Evolutionary conservation across 306 rosid species (phyloP).

Genomic region (Chamaecrista fasciculata): DNA sequence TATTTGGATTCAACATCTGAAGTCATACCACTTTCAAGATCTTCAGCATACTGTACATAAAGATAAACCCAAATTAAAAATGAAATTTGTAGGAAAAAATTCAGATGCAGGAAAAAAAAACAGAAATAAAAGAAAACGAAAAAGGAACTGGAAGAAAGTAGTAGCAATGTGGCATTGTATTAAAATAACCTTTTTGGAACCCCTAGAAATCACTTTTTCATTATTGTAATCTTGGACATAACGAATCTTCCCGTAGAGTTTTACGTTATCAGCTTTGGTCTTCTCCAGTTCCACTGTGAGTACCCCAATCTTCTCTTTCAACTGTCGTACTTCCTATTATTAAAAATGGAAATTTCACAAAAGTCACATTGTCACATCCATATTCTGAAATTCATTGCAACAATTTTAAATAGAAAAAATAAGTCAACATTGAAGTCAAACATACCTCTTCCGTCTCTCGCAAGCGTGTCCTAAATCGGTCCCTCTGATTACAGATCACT

Average conservation of each 20-base stretch:
- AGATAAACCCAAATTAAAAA: slow-evolving; percentile 24
- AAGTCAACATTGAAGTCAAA: slow-evolving; percentile 8
- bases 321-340: slow-evolving; percentile 74
- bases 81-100: too few species aligned
- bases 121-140: neutral
- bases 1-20: slow-evolving; percentile 98
- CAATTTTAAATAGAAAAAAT: slow-evolving; percentile 7
- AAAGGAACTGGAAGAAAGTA: neutral
- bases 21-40: slow-evolving; percentile 90
- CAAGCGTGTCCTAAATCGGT: slow-evolving; percentile 91
- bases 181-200: slow-evolving; percentile 76
- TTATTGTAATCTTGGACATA: slow-evolving; percentile 92
- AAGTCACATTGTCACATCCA: slow-evolving; percentile 18
- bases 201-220: slow-evolving; percentile 94
- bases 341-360: slow-evolving; percentile 28
- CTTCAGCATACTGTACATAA: slow-evolving; percentile 73
- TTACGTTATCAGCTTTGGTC: slow-evolving; percentile 92
- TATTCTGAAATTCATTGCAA: slow-evolving; percentile 26
- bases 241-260: slow-evolving; percentile 95
- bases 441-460: slow-evolving; percentile 92
- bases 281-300: slow-evolving; percentile 83
- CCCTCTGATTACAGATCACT: slow-evolving; percentile 95
- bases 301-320: slow-evolving; percentile 88
- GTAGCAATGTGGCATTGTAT: too few species aligned
- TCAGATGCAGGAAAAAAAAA: slow-evolving; percentile 14